A percentile compares a stretch with the other conserved stretches of the same genome.
Evolutionary conservation across 768 basidiomycete species (phyloP).

Genomic region (Tylopilus balloui): DNA sequence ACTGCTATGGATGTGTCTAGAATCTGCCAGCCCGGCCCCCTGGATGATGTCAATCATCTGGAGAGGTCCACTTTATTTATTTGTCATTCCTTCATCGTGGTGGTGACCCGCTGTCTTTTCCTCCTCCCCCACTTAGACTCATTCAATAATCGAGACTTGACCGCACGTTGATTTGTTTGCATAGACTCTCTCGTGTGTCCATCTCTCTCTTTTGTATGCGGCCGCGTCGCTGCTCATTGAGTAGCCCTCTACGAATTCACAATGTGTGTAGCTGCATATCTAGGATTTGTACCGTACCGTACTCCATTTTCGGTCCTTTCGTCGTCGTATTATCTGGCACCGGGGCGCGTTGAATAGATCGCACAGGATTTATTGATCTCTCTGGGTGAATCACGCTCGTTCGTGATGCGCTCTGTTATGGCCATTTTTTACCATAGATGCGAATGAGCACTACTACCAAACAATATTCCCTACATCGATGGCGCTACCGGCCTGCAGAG

Average conservation of each 20-base stretch:
- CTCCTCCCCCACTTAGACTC: not conserved
- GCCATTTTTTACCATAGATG: no score
- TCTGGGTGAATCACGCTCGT: no score
- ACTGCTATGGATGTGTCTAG: not conserved
- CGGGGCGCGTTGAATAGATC: not conserved
- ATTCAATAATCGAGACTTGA: not conserved
- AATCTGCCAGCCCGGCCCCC: not conserved
- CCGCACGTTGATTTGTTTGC: not conserved
- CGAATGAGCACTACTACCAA: no score
- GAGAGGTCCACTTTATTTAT: not conserved
- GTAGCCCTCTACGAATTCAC: no score
- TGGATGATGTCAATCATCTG: no score
- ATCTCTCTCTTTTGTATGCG: not conserved
- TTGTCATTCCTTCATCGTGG: not conserved
- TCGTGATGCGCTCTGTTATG: no score
- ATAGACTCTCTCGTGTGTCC: not conserved
- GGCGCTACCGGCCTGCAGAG: no score
- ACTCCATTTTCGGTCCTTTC: not conserved
- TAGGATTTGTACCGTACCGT: not conserved
- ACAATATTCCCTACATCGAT: no score
- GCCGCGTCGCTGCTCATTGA: not conserved
- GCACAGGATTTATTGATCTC: no score
- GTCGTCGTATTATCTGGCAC: not conserved
- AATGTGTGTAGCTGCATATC: slow-evolving; percentile 2
- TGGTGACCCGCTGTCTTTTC: not conserved